Percentiles rank a stretch among this genome's conserved stretches.
phyloP scores from a whole-genome alignment of 306 rosid genomes.

The Alnus rubra region DNA sequence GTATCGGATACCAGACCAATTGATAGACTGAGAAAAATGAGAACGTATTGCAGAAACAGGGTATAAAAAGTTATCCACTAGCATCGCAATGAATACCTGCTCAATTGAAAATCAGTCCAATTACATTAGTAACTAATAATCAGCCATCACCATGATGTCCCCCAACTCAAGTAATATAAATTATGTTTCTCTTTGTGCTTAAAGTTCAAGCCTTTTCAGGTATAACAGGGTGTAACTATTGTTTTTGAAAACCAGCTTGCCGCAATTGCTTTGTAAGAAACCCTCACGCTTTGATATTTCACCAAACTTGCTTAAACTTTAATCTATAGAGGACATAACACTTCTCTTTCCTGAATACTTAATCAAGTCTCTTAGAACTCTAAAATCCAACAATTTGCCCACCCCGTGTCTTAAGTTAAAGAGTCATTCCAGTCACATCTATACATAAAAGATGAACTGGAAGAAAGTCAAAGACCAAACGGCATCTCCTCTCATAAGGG shows the following conservation, averaged over 20 bases:
- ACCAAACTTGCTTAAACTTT: neutral
- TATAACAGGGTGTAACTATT: neutral
- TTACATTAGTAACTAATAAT: conserved; percentile 28
- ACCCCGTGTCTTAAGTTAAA: neutral
- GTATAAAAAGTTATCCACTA: conserved; percentile 90
- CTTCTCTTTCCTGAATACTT: no score
- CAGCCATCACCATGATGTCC: conserved; percentile 14
- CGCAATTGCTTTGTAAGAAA: neutral
- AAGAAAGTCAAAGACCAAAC: neutral
- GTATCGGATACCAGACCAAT: conserved; percentile 94
- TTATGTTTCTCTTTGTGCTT: neutral
- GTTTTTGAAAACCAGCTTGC: neutral
- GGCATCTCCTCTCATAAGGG: neutral
- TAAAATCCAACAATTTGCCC: neutral
- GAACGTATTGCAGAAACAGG: conserved; percentile 87
- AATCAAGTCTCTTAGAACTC: no score
- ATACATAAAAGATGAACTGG: neutral
- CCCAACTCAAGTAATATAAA: neutral
- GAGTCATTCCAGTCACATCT: neutral
- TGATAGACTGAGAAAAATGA: conserved; percentile 85
- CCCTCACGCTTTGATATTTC: neutral
- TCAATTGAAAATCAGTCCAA: conserved; percentile 20
- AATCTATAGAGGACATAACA: neutral
- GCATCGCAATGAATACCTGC: conserved; percentile 92
- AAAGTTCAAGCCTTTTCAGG: neutral